Conservation (phyloP, 345 rosid species). For the Cardamine occulta region DNA sequence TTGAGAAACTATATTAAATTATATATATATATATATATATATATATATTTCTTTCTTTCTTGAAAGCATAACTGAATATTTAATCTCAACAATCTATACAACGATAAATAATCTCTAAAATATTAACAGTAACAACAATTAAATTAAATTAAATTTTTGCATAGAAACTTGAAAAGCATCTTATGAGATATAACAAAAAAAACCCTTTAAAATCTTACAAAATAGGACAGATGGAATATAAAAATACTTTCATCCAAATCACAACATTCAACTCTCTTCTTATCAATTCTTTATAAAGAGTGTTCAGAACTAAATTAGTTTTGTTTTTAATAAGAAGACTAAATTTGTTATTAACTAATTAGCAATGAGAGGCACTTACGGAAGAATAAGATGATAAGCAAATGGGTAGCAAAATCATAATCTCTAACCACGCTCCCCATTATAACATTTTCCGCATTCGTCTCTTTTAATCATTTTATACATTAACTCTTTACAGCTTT, state of each 20-base stretch:
- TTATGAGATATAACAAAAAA: too few species aligned
- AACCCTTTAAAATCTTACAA: too few species aligned
- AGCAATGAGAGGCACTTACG: not conserved
- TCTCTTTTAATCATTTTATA: constrained; percentile 14
- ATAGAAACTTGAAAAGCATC: too few species aligned
- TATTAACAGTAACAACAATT: too few species aligned
- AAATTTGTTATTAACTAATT: not conserved
- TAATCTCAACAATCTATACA: too few species aligned
- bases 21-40: too few species aligned
- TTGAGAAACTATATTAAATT: too few species aligned
- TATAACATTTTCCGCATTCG: constrained; percentile 13
- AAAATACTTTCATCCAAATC: not conserved
- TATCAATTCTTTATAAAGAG: not conserved
- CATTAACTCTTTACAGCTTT: not conserved
- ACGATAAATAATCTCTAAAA: too few species aligned
- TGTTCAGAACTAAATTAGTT: not conserved
- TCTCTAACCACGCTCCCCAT: constrained; percentile 25
- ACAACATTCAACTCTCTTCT: not conserved
- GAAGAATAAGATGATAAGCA: constrained; percentile 2
- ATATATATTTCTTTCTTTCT: too few species aligned
- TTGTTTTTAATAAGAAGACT: not conserved
- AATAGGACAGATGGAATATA: too few species aligned
- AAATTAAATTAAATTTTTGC: too few species aligned
- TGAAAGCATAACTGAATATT: too few species aligned
- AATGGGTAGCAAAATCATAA: constrained; percentile 34